Evolutionary conservation across 225 moss, liverwort and hornwort genomes (phyloP), one percentile per base, ranked within the genome.

Genomic region (Rhytidiadelphus loreus): DNA sequence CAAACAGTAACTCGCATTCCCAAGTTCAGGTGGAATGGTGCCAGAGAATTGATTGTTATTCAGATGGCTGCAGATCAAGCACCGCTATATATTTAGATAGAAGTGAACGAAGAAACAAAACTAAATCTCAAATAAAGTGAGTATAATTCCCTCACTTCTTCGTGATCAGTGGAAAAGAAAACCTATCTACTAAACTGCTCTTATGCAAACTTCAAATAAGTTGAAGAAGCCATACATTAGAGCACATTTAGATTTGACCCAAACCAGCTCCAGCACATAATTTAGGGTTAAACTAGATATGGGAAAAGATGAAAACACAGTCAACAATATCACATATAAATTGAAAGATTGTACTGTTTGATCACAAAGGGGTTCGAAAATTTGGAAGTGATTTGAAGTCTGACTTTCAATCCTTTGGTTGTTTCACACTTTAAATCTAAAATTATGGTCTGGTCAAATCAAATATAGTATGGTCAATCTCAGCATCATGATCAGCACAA

Each of bases 21-120:
- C 91, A 85, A 91, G 48, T 77, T 89, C 85, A 62, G 87, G 62
- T 52, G 91, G 89, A 85, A 91, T 75, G 84, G n/a, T 16, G 23
- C 91, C 89, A 29, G 75, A 33, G 82, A 91, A 89, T 46, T 11
- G 21, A 56, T 91, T 91, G 87, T 89, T 35, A 50, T 89, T 91
- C 77, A 89, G 30, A 91, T 91, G 91, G 76, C 91, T 91, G 57
- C 76, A 85, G n/a, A 56, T 68, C 75, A 74, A 87, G 55, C 50
- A 87, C 53, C 50, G 10, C 39, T 30, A 65, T 43, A 71, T 39
- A 35, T 41, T 89, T 70, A 89, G 74, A 77, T 29, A 55, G 3
- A 68, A 44, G 53, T 16, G 73, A n/a, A 85, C 28, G 0, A 62
- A 32, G 43, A 72, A 61, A 25, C 30, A 30, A 77, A 62, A 35